Evolutionary conservation across 2,329 filamentous ascomycete genomes (phyloP).

Genomic region (Talaromyces islandicus): DNA sequence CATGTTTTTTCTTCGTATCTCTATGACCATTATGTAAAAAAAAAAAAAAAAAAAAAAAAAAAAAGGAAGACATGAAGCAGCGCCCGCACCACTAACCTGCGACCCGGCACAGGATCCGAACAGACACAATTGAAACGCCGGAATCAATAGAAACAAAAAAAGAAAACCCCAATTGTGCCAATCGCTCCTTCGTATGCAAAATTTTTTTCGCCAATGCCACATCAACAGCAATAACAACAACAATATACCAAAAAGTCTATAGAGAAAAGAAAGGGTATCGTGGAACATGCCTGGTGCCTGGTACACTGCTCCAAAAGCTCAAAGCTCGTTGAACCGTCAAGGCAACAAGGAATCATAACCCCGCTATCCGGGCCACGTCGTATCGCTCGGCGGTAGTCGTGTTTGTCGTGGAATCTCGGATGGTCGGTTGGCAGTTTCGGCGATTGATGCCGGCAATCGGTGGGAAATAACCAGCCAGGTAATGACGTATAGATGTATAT

Average conservation of each 20-base stretch:
- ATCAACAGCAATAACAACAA: background rate
- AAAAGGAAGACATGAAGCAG: background rate
- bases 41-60: too few relatives aligned
- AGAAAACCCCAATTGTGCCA: background rate
- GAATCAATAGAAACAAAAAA: background rate
- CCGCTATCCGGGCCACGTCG: background rate
- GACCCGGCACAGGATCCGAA: background rate
- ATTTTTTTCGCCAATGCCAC: constrained; percentile 1
- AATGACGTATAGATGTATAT: background rate
- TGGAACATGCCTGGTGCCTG: constrained; percentile 5
- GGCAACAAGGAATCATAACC: background rate
- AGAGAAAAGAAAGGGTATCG: constrained; percentile 6
- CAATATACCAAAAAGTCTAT: background rate
- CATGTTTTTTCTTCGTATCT: background rate
- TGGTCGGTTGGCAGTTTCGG: background rate
- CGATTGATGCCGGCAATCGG: constrained; percentile 1
- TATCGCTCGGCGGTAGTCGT: background rate
- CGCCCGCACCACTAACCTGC: background rate
- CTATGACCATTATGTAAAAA: background rate
- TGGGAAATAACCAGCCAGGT: background rate
- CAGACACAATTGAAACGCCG: background rate
- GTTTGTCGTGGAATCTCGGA: background rate
- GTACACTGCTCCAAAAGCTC: background rate
- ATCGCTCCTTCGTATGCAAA: constrained; percentile 9
- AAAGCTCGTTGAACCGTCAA: background rate